Percentiles rank a stretch among this genome's conserved stretches.
Evolutionary conservation across 1,139 yeast genomes (phyloP).

Genomic region (Ogataea hybrid): DNA sequence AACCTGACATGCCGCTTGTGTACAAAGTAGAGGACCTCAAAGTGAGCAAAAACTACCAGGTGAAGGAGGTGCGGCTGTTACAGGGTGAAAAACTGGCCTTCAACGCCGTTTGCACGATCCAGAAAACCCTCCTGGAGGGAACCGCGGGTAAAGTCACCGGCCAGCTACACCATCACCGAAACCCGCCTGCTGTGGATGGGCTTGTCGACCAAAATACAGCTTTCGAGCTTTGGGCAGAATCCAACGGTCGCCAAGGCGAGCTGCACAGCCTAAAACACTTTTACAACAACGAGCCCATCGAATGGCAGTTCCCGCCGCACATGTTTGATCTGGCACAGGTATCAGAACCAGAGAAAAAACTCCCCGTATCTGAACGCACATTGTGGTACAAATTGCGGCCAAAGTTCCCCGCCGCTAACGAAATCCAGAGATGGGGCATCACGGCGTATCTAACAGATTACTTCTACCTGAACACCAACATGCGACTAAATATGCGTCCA

Average conservation of each 20-base stretch:
- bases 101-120: constrained; percentile 54
- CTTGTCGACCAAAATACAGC: constrained; percentile 30
- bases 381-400: constrained; percentile 44
- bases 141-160: constrained; percentile 31
- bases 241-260: constrained; percentile 21
- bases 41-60: constrained; percentile 62
- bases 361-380: constrained; percentile 31
- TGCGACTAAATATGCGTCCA: constrained; percentile 41
- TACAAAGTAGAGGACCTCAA: constrained; percentile 57
- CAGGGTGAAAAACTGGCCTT: constrained; percentile 53
- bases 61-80: constrained; percentile 54
- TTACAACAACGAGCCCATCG: constrained; percentile 38
- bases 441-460: constrained; percentile 64
- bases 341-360: constrained; percentile 29
- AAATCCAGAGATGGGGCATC: constrained; percentile 54
- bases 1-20: constrained; percentile 45
- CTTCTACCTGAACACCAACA: constrained; percentile 49
- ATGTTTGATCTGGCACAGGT: constrained; percentile 29
- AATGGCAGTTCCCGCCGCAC: constrained; percentile 45
- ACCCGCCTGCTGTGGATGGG: constrained; percentile 29
- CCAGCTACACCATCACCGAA: constrained; percentile 30
- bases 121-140: constrained; percentile 31
- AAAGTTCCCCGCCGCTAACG: constrained; percentile 36
- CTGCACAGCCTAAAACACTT: constrained; percentile 25
- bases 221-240: constrained; percentile 30